Conservation (phyloP, 2,329 filamentous ascomycete genomes). For the Ascochyta pisi region DNA sequence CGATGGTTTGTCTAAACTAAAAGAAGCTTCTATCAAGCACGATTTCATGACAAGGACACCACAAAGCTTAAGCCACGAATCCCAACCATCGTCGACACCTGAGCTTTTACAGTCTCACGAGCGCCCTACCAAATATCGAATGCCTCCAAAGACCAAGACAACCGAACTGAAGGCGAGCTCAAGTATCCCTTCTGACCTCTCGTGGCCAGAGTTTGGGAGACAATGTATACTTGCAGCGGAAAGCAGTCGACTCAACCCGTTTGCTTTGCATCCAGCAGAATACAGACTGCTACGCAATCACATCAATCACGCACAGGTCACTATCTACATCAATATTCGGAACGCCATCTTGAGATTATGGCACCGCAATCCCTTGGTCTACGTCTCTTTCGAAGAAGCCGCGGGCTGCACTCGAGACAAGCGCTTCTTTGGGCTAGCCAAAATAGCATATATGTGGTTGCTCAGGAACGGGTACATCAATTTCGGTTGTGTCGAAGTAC, state of each 20-base stretch:
- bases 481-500: slow-evolving; percentile 86
- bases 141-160: slow-evolving; percentile 32
- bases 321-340: slow-evolving; percentile 92
- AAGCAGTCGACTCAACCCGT: slow-evolving; percentile 87
- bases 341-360: slow-evolving; percentile 93
- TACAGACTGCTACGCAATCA: slow-evolving; percentile 80
- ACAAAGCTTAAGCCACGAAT: slow-evolving; percentile 29
- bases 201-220: slow-evolving; percentile 79
- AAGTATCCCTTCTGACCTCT: slow-evolving; percentile 79
- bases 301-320: slow-evolving; percentile 87
- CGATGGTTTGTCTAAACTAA: slow-evolving; percentile 19
- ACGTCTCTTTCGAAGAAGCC: slow-evolving; percentile 83
- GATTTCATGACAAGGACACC: slow-evolving; percentile 32
- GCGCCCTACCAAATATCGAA: slow-evolving; percentile 24
- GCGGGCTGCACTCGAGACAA: slow-evolving; percentile 87
- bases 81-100: slow-evolving; percentile 43
- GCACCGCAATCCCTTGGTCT: slow-evolving; percentile 83
- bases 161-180: slow-evolving; percentile 65
- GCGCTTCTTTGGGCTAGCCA: slow-evolving; percentile 88
- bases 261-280: slow-evolving; percentile 83
- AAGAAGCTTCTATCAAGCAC: slow-evolving; percentile 19
- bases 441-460: slow-evolving; percentile 91
- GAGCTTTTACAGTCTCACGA: slow-evolving; percentile 38
- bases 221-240: slow-evolving; percentile 92
- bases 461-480: slow-evolving; percentile 93